A percentile compares a stretch with the other conserved stretches of the same genome.
These are phyloP conservation scores for Backusella liffmaniae DNA, from an alignment of 192 early-diverging fungal species.

Conservation along the genomic window DNA sequence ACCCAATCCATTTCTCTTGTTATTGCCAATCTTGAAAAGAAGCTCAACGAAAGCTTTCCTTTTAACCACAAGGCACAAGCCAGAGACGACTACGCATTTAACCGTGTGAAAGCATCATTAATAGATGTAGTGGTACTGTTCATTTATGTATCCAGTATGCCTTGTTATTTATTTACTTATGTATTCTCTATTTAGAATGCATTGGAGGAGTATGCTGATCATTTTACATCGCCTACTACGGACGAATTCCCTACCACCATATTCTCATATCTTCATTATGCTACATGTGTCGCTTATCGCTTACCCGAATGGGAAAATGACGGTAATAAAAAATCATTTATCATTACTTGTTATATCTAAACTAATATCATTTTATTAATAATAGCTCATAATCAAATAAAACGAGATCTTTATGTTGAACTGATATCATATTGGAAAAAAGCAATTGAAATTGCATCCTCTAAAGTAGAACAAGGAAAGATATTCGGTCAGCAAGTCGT, in stretches of 20 bases:
- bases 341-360: neutral
- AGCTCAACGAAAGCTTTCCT: slow-evolving; percentile 75
- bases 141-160: too few species aligned
- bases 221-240: slow-evolving; percentile 60
- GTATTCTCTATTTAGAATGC: slow-evolving; percentile 44
- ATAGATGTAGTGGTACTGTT: slow-evolving; percentile 59
- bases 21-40: slow-evolving; percentile 65
- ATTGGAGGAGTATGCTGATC: slow-evolving; percentile 70
- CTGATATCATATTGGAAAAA: slow-evolving; percentile 76
- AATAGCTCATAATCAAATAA: slow-evolving; percentile 60
- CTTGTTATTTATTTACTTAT: too few species aligned
- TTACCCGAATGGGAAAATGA: slow-evolving; percentile 78
- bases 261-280: slow-evolving; percentile 82
- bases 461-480: slow-evolving; percentile 78
- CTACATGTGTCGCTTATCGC: slow-evolving; percentile 66
- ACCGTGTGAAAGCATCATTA: slow-evolving; percentile 76
- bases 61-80: slow-evolving; percentile 72
- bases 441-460: slow-evolving; percentile 72
- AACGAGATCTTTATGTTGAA: slow-evolving; percentile 58
- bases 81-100: slow-evolving; percentile 85
- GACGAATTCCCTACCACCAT: slow-evolving; percentile 75
- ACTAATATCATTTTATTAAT: neutral
- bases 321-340: neutral
- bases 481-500: slow-evolving; percentile 80
- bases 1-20: slow-evolving; percentile 56